These are phyloP conservation scores for Aciculoconidium aculeatum DNA, from an alignment of 805 yeast genomes.

Conservation along the genomic window DNA sequence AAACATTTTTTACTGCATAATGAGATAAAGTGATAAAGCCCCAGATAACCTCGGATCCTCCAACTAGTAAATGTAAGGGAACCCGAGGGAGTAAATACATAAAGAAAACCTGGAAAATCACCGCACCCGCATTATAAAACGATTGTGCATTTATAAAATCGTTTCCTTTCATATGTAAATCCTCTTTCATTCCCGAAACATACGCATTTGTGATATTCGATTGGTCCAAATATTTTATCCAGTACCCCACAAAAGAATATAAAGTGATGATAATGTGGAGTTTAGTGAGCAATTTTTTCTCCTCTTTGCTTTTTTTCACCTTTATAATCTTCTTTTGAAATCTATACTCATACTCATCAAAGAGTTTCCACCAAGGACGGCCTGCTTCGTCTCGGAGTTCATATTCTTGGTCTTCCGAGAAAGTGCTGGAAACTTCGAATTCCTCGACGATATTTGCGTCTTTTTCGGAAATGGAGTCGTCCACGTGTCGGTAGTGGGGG, in stretches of 20 bases:
- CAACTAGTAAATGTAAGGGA: constrained; percentile 17
- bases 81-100: constrained; percentile 15
- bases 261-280: constrained; percentile 19
- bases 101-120: constrained; percentile 19
- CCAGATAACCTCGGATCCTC: constrained; percentile 20
- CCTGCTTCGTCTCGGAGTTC: constrained; percentile 49
- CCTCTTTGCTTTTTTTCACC: constrained; percentile 11
- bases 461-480: background rate
- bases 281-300: constrained; percentile 19
- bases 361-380: constrained; percentile 43
- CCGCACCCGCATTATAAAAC: constrained; percentile 17
- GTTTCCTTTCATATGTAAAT: constrained; percentile 17
- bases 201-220: constrained; percentile 19
- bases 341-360: constrained; percentile 29
- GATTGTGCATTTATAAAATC: constrained; percentile 19
- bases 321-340: background rate
- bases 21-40: constrained; percentile 15
- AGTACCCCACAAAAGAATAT: constrained; percentile 18
- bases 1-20: constrained; percentile 12
- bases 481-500: constrained; percentile 3
- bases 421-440: too few species aligned
- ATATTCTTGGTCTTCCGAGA: too few species aligned
- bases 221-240: constrained; percentile 20
- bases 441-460: too few species aligned
- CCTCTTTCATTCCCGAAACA: constrained; percentile 16